Percentiles rank a stretch among this genome's conserved stretches.
Conservation (phyloP, 768 basidiomycete genomes). For the Pisolithus tinctorius region DNA sequence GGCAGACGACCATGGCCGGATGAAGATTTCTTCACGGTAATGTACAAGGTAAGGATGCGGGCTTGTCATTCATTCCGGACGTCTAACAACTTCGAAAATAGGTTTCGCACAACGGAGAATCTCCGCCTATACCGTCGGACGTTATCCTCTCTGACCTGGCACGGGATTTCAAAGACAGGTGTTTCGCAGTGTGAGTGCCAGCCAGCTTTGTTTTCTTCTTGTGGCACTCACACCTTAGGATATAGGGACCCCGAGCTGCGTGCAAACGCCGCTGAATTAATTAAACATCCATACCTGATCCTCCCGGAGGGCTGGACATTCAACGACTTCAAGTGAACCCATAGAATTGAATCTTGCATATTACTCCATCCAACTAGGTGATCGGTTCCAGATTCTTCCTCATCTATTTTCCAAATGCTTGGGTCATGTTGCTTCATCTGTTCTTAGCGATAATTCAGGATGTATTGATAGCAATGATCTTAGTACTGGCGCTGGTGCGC, state of each 20-base stretch:
- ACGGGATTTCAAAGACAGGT: slow-evolving; percentile 79
- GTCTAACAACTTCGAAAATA: slow-evolving; percentile 22
- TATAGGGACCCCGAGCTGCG: slow-evolving; percentile 76
- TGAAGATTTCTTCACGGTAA: slow-evolving; percentile 84
- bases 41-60: slow-evolving; percentile 70
- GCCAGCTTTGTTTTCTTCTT: background rate
- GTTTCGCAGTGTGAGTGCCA: slow-evolving; percentile 76
- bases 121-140: slow-evolving; percentile 86
- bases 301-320: slow-evolving; percentile 73
- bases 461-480: slow-evolving; percentile 19
- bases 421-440: slow-evolving; percentile 21
- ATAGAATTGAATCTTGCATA: slow-evolving; percentile 12
- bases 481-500: slow-evolving; percentile 26
- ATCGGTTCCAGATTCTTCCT: slow-evolving; percentile 19
- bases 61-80: background rate
- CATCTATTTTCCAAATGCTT: slow-evolving; percentile 10
- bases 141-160: slow-evolving; percentile 69
- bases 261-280: slow-evolving; percentile 71
- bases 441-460: slow-evolving; percentile 26
- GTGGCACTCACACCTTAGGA: background rate
- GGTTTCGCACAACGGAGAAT: slow-evolving; percentile 79
- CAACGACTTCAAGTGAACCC: slow-evolving; percentile 38
- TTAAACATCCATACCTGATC: slow-evolving; percentile 70
- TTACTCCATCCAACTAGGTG: slow-evolving; percentile 16
- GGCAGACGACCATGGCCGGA: slow-evolving; percentile 93